Evolutionary conservation across 768 basidiomycete genomes (phyloP), one percentile per base, ranked within the genome.

Genomic region (Fibroporia radiculosa): DNA sequence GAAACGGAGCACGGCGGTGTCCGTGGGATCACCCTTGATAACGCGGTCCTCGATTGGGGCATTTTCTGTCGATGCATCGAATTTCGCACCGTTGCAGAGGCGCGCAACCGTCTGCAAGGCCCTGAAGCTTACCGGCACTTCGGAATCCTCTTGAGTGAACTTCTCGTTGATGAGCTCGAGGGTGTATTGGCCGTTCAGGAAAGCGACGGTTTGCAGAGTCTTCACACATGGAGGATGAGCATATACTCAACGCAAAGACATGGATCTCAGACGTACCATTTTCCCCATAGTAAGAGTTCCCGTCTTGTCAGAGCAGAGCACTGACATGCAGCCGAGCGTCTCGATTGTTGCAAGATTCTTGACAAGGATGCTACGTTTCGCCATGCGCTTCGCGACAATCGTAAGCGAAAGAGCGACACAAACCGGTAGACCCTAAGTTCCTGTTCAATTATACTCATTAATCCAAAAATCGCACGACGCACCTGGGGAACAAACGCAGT

Each of bases 331-430:
- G 6, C 82, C 82, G 4, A 84, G 66, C 6, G 77, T 78, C 58
- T 84, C 82, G 24, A 84, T 78, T 5, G 78, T 83, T 20, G 78
- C 70, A 19, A 84, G 63, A 2, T 75, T 75, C 52, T 74, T 74
- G 54, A 69, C 71, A 13, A 77, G 58, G 18, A 79, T 71, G 51
- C 72, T 73, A 52, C 72, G 70, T 52, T 72, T 73, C 42, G 71
- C 66, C 50, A 80, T 66, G 72, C 59, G 42, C 39, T 48, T 48
- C 6, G 69, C 66, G 26, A 70, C 60, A 16, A 65, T 63, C 3
- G 66, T 61, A n/a, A 80, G 63, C 1, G 75, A 77, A 1, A 80
- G 55, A 0, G 78, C 77, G 14, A 80, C 75, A 22, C 70, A 73
- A 14, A 78, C 65, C 1, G 76, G 75, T 4, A 56, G 42, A 3